Evolutionary conservation across 345 rosid species (phyloP), one percentile per base, ranked within the genome.

Genomic region (Gossypioides kirkii): DNA sequence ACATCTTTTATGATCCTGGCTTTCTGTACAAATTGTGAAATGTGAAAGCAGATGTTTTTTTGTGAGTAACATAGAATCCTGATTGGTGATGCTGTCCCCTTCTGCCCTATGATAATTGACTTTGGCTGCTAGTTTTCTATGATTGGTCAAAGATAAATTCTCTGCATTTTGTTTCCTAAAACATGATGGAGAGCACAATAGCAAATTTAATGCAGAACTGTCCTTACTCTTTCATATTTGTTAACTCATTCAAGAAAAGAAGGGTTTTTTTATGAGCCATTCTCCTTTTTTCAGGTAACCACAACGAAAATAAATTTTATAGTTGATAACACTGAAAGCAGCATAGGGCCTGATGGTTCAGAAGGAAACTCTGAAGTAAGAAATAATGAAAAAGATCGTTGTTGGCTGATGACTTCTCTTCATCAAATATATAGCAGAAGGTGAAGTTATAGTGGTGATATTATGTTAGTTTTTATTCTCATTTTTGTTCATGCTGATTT

Each of bases 391-490:
- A 95, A 92, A 77, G 91, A 92, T 77, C 90, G 82, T 77, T 88
- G 90, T 80, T 95, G 98, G 98, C 80, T 82, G 66, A 83, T 88
- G 81, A 86, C 93, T 73, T 84, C 94, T 73, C 97, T 92, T 76
- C 96, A 89, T 87, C 97, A 88, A 76, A 90, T 95, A 63, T 90
- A 93, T 84, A 93, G 96, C 81, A 86, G 99, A 75, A 90, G 99
- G 99, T 91, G 73, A 82, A 77, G 61, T 32, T 38, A 61, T 62
- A 64, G 47, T 78, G 59, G 36, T 16, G 23, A 46, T 17, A n/a
- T 23, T 56, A n/a, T 23, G 63, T 69, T 49, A 4, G n/a, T 60
- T 26, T 22, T 60, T 16, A 17, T n/a, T 36, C 36, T 64, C 52
- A 4, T 53, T 50, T 63, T 52, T 62, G 42, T 69, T 20, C 54